A percentile compares a stretch with the other conserved stretches of the same genome.
phyloP scores from a whole-genome alignment of 208 protist species.

The Borovskyia barvae region DNA sequence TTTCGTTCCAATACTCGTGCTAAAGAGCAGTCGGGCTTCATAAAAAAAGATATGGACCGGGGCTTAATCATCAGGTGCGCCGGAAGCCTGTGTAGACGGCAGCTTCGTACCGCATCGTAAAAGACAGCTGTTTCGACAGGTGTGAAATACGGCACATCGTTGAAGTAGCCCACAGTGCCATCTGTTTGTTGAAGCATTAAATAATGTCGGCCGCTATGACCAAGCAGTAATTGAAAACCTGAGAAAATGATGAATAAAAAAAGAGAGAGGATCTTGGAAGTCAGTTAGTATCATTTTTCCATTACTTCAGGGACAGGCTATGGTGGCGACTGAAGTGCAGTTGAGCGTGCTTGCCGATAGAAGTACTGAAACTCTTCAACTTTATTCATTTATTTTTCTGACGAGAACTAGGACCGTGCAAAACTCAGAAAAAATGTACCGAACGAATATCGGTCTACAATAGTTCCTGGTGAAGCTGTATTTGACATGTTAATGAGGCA shows the following conservation, averaged over 20 bases:
- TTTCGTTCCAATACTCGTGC: not conserved
- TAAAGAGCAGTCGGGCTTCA: conserved; percentile 15
- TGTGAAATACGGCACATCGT: conserved; percentile 68
- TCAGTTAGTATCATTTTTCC: not conserved
- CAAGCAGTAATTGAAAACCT: not conserved
- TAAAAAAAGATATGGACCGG: conserved; percentile 46
- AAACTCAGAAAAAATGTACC: conserved; percentile 9
- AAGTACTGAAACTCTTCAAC: not conserved
- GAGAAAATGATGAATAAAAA: not conserved
- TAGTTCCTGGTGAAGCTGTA: conserved; percentile 15
- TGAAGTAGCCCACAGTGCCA: conserved; percentile 51
- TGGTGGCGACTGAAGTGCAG: no score
- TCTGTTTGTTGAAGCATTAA: conserved; percentile 29
- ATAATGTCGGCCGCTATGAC: not conserved
- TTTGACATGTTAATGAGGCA: conserved; percentile 45
- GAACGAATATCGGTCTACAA: conserved; percentile 25
- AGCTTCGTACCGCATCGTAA: conserved; percentile 45
- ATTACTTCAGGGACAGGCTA: not conserved
- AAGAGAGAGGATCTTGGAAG: not conserved
- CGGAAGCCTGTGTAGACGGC: conserved; percentile 51
- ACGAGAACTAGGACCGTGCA: not conserved
- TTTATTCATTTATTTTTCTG: not conserved
- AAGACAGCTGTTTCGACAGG: conserved; percentile 64
- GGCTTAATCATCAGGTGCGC: conserved; percentile 46
- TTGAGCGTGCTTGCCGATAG: no score